These are phyloP conservation scores for Sicyos baderoa DNA, from an alignment of 306 rosid genomes.

Conservation along the genomic window DNA sequence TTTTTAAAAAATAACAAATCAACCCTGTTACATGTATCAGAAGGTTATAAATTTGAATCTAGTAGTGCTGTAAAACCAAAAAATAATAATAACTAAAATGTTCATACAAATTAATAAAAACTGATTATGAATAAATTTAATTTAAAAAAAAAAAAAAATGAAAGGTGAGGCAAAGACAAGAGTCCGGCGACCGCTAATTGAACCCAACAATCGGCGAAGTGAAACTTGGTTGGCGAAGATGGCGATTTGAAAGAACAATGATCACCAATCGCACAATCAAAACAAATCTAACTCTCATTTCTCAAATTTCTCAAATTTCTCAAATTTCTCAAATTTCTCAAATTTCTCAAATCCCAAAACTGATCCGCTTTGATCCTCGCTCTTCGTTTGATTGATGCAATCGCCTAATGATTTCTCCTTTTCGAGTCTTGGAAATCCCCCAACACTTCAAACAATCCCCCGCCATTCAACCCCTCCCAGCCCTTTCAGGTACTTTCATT, in stretches of 20 bases:
- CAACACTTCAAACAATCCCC: not conserved
- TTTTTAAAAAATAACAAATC: too few relatives aligned
- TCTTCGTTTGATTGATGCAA: not conserved
- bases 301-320: conserved; percentile 1
- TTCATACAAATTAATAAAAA: too few relatives aligned
- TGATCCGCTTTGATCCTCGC: not conserved
- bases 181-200: conserved; percentile 20
- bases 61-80: too few relatives aligned
- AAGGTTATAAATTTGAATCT: too few relatives aligned
- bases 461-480: not conserved
- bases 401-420: not conserved
- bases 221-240: not conserved
- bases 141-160: too few relatives aligned
- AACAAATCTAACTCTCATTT: not conserved
- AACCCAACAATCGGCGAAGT: conserved; percentile 2
- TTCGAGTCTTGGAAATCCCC: not conserved
- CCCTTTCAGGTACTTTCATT: not conserved
- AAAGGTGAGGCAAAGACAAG: conserved; percentile 4
- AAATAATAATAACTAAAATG: too few relatives aligned
- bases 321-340: conserved; percentile 4
- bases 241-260: not conserved
- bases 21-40: too few relatives aligned
- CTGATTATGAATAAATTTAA: not conserved
- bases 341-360: not conserved
- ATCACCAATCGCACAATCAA: not conserved